Evolutionary conservation across 768 basidiomycete genomes (phyloP).

Genomic region (Kwoniella bestiolae): DNA sequence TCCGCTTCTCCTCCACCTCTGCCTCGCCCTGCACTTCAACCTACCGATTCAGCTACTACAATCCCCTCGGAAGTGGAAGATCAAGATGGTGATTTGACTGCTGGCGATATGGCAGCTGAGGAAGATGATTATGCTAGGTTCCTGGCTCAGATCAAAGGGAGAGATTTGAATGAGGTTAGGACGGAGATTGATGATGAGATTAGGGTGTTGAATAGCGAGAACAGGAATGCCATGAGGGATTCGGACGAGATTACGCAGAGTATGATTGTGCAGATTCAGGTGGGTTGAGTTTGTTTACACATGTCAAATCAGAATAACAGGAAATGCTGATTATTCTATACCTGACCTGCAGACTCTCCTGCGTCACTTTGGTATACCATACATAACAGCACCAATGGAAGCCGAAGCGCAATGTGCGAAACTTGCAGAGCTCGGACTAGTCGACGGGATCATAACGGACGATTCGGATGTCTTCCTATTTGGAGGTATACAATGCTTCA

Average conservation of each 20-base stretch:
- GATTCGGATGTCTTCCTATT: slow-evolving; percentile 99
- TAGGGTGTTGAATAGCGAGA: slow-evolving; percentile 73
- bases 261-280: slow-evolving; percentile 84
- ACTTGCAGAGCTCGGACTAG: slow-evolving; percentile 78
- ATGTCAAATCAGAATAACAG: neutral
- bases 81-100: slow-evolving; percentile 76
- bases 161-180: slow-evolving; percentile 76
- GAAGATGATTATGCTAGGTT: slow-evolving; percentile 84
- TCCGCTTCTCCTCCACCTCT: slow-evolving; percentile 59
- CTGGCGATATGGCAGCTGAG: slow-evolving; percentile 57
- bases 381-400: slow-evolving; percentile 98
- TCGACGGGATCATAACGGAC: slow-evolving; percentile 97
- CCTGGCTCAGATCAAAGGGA: slow-evolving; percentile 86
- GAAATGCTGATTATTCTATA: neutral
- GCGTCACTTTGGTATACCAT: slow-evolving; percentile 93
- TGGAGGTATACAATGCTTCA: slow-evolving; percentile 91
- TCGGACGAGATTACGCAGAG: slow-evolving; percentile 94
- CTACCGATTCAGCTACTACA: slow-evolving; percentile 54
- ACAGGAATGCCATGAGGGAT: slow-evolving; percentile 87
- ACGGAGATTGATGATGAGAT: slow-evolving; percentile 94
- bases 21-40: slow-evolving; percentile 43
- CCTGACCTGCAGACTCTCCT: slow-evolving; percentile 70
- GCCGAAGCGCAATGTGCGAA: slow-evolving; percentile 98
- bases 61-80: slow-evolving; percentile 75
- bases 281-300: slow-evolving; percentile 56